These are phyloP conservation scores for Hanseniaspora clermontiae DNA, from an alignment of 805 yeast genomes.

Conservation along the genomic window DNA sequence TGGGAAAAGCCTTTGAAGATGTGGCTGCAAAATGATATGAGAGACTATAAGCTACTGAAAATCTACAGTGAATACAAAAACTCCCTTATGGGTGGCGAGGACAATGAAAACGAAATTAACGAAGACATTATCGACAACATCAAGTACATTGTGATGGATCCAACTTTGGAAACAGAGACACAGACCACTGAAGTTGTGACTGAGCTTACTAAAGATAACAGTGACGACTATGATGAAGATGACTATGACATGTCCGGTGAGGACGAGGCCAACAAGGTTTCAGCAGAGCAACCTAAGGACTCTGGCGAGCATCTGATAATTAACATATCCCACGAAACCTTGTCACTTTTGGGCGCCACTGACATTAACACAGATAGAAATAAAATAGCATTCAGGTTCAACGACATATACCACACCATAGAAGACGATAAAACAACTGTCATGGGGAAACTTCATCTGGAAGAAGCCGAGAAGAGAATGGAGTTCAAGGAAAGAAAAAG, in stretches of 20 bases:
- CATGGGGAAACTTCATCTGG: slow-evolving; percentile 60
- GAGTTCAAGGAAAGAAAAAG: slow-evolving; percentile 24
- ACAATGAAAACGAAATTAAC: background rate
- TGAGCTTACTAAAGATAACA: slow-evolving; percentile 16
- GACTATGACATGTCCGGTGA: slow-evolving; percentile 17
- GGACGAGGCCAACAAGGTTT: background rate
- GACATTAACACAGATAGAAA: slow-evolving; percentile 26
- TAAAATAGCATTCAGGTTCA: slow-evolving; percentile 44
- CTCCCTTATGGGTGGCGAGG: slow-evolving; percentile 20
- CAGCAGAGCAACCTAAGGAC: slow-evolving; percentile 14
- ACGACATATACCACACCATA: slow-evolving; percentile 60
- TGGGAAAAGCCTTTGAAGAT: slow-evolving; percentile 40
- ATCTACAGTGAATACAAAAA: background rate
- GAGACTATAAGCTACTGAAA: background rate
- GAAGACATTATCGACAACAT: slow-evolving; percentile 5
- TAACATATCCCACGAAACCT: slow-evolving; percentile 28
- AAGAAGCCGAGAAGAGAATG: slow-evolving; percentile 64
- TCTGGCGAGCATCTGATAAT: slow-evolving; percentile 20
- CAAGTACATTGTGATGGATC: slow-evolving; percentile 9
- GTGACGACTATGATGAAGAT: slow-evolving; percentile 19
- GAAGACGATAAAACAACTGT: slow-evolving; percentile 67
- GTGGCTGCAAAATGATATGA: slow-evolving; percentile 8
- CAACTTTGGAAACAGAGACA: slow-evolving; percentile 15
- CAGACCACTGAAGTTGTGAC: background rate
- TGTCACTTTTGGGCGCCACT: slow-evolving; percentile 14